Evolutionary conservation across 257 asterid genomes (phyloP), one percentile per base, ranked within the genome.

Genomic region (Handroanthus guayacan): DNA sequence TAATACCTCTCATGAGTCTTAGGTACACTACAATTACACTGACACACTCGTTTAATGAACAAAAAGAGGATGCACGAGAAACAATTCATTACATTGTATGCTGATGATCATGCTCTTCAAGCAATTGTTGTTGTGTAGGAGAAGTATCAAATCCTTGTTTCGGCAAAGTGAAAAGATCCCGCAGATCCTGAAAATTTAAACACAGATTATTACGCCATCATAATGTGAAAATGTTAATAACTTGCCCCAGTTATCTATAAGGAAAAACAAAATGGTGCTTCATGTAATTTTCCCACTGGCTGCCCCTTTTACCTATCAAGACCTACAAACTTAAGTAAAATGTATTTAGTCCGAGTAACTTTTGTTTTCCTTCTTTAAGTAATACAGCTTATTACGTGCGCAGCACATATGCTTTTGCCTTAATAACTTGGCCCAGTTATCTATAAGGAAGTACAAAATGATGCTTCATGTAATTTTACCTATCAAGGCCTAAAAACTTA

Each of bases 31-130:
- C 20, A 66, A 39, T 16, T 41, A 60, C n/a, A 58, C 48, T n/a
- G 2, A 60, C 39, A 48, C 18, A 45, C 36, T 37, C n/a, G 75
- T 52, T 20, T 14, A 51, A 69, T 44, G 48, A 47, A 56, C 8
- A 45, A 56, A 25, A 54, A 2, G 67, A 63, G 31, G 31, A 41
- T 39, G 55, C 1, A 56, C 37, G 48, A 62, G n/a, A 57, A 77
- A 72, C 34, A 78, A 75, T 3, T 56, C 39, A 55, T 67, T 91
- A 95, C 98, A 92, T 89, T 60, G 81, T 88, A 78, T 92, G 89
- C 61, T 91, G 95, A 12, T 70, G 88, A 83, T 89, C 98, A 67
- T 95, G 99, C 85, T 95, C 98, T 81, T 95, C 95, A 69, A 82
- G 94, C 83, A 95, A 80, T 86, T 95, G 99, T 61, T 84, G 87